Evolutionary conservation across 192 early-diverging fungal genomes (phyloP).

Genomic region (Phycomyces nitens): DNA sequence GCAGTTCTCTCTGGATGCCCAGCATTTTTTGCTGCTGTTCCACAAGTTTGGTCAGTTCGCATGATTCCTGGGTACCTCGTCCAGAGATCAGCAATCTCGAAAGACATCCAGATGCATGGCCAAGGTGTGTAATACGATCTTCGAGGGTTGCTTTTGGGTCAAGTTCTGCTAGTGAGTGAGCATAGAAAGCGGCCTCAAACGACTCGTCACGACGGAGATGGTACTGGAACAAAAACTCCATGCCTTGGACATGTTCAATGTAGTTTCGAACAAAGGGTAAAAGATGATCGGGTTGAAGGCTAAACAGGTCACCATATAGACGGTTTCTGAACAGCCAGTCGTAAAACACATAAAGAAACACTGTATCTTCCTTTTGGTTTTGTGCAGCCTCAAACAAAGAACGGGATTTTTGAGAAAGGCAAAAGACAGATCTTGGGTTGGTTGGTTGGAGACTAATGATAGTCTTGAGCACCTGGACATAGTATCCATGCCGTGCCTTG

Average conservation of each 20-base stretch:
- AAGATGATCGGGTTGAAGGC: conserved; percentile 13
- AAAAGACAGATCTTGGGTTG: background rate
- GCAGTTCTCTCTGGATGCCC: background rate
- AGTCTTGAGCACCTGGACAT: conserved; percentile 11
- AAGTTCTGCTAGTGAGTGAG: background rate
- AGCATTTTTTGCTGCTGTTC: background rate
- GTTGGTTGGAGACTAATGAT: conserved; percentile 1
- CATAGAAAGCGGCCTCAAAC: conserved; percentile 24
- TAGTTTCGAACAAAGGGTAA: conserved; percentile 23
- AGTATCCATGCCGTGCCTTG: conserved; percentile 3
- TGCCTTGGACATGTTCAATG: background rate
- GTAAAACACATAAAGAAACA: conserved; percentile 33
- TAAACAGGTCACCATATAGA: conserved; percentile 15
- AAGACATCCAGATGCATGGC: background rate
- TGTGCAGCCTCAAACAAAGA: background rate
- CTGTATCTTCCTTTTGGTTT: background rate
- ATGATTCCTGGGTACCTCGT: background rate
- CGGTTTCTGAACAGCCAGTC: conserved; percentile 19
- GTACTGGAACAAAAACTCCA: conserved; percentile 25
- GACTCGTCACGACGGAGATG: conserved; percentile 11
- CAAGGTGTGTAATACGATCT: background rate
- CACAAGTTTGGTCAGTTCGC: background rate
- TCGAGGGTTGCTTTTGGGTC: background rate
- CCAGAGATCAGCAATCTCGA: background rate
- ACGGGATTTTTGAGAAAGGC: background rate